phyloP scores from a whole-genome alignment of 768 basidiomycete genomes.

The Boletus insuetus region DNA sequence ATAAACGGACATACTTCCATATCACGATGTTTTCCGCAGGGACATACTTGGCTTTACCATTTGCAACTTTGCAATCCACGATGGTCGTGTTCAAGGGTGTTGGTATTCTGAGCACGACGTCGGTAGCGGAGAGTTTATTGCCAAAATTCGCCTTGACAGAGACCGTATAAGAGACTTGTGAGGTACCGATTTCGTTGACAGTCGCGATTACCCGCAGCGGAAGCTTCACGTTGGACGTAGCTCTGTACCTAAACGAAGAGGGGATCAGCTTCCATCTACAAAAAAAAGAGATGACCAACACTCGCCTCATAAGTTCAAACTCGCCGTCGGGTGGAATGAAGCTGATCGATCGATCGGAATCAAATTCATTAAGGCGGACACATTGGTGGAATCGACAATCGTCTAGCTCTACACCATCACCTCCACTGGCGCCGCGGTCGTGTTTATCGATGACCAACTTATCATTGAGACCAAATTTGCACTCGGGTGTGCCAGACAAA shows the following conservation, averaged over 20 bases:
- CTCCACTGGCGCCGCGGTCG: conserved; percentile 48
- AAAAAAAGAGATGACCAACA: not conserved
- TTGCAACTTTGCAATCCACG: conserved; percentile 87
- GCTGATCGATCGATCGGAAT: conserved; percentile 89
- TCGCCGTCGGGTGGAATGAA: conserved; percentile 99
- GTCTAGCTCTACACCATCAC: conserved; percentile 89
- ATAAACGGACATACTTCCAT: conserved; percentile 79
- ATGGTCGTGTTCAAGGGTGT: conserved; percentile 93
- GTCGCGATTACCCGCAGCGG: conserved; percentile 88
- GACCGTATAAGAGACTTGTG: conserved; percentile 87
- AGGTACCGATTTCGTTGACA: conserved; percentile 89
- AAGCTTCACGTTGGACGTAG: conserved; percentile 94
- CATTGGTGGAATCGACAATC: conserved; percentile 99
- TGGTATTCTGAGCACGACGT: conserved; percentile 90
- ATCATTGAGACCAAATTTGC: conserved; percentile 98
- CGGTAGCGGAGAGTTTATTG: conserved; percentile 89
- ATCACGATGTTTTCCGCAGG: conserved; percentile 94
- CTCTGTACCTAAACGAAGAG: conserved; percentile 69
- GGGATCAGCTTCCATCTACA: not conserved
- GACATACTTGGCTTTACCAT: conserved; percentile 96
- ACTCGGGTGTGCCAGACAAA: conserved; percentile 94
- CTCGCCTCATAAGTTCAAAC: conserved; percentile 95
- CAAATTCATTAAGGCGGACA: conserved; percentile 92
- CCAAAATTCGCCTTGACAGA: conserved; percentile 87
- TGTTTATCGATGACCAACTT: conserved; percentile 93